Conservation (phyloP, 108 stramenopile species). For the Skeletonema grethae region DNA sequence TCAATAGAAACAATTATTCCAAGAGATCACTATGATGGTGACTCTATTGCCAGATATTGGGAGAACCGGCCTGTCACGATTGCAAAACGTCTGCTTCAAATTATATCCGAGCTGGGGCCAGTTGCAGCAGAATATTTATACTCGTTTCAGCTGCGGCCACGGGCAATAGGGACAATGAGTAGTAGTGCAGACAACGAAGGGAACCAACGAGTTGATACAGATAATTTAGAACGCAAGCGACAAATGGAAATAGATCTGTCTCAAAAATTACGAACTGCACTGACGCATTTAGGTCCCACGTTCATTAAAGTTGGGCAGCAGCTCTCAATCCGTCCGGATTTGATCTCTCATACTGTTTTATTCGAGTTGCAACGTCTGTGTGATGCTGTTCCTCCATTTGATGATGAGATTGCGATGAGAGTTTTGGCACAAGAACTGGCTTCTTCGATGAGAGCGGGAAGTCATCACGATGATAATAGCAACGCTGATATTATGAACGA, state of each 20-base stretch:
- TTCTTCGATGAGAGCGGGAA: conserved; percentile 9
- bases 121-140: conserved; percentile 35
- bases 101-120: conserved; percentile 61
- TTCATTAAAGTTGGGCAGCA: conserved; percentile 93
- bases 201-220: conserved; percentile 1
- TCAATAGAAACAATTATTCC: conserved; percentile 21
- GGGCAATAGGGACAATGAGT: neutral
- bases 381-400: conserved; percentile 91
- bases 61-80: conserved; percentile 67
- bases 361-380: conserved; percentile 90
- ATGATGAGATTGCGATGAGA: conserved; percentile 77
- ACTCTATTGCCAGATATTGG: conserved; percentile 70
- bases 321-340: conserved; percentile 92
- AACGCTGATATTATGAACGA: neutral
- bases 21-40: conserved; percentile 55
- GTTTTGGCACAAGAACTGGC: conserved; percentile 63
- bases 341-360: conserved; percentile 84
- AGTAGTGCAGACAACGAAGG: neutral
- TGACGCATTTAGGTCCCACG: conserved; percentile 91
- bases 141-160: conserved; percentile 38
- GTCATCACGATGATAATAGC: neutral
- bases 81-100: conserved; percentile 44
- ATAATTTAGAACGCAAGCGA: neutral
- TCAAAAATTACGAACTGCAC: conserved; percentile 50
- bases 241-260: conserved; percentile 47